A percentile compares a stretch with the other conserved stretches of the same genome.
Evolutionary conservation across 2,329 filamentous ascomycete genomes (phyloP).

Genomic region (Curvularia hawaiiensis): DNA sequence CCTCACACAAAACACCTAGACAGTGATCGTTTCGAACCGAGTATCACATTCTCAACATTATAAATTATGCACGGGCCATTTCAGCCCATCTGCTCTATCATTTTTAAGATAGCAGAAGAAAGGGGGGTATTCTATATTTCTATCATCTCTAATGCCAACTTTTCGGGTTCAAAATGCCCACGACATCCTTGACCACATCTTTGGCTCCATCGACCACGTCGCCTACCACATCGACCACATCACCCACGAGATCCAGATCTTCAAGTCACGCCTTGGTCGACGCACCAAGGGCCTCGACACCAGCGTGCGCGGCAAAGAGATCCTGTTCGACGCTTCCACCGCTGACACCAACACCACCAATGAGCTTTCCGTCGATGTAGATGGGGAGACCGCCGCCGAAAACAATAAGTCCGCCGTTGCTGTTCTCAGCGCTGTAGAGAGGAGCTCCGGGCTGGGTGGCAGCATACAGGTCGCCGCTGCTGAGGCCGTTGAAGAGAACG

Average conservation of each 20-base stretch:
- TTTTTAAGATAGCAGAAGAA: not conserved
- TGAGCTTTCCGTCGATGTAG: slow-evolving; percentile 29
- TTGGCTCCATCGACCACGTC: no score
- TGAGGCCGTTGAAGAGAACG: slow-evolving; percentile 35
- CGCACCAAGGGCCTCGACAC: slow-evolving; percentile 21
- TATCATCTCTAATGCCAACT: not conserved
- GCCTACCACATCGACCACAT: not conserved
- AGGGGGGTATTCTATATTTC: not conserved
- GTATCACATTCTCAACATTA: not conserved
- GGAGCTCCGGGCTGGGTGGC: slow-evolving; percentile 24
- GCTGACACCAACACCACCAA: slow-evolving; percentile 38
- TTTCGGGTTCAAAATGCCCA: not conserved
- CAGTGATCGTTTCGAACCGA: not conserved
- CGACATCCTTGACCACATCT: not conserved
- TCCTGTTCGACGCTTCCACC: slow-evolving; percentile 37
- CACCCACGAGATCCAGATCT: no score
- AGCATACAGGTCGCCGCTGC: slow-evolving; percentile 19
- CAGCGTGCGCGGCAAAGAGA: slow-evolving; percentile 31
- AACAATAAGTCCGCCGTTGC: slow-evolving; percentile 35
- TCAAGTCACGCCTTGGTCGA: slow-evolving; percentile 9
- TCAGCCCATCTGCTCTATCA: not conserved
- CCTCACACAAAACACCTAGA: slow-evolving; percentile 5
- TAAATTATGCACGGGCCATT: not conserved
- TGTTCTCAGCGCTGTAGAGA: slow-evolving; percentile 32
- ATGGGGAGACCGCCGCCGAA: slow-evolving; percentile 40